Evolutionary conservation across 2,329 filamentous ascomycete genomes (phyloP).

Genomic region (Penicillium palitans): DNA sequence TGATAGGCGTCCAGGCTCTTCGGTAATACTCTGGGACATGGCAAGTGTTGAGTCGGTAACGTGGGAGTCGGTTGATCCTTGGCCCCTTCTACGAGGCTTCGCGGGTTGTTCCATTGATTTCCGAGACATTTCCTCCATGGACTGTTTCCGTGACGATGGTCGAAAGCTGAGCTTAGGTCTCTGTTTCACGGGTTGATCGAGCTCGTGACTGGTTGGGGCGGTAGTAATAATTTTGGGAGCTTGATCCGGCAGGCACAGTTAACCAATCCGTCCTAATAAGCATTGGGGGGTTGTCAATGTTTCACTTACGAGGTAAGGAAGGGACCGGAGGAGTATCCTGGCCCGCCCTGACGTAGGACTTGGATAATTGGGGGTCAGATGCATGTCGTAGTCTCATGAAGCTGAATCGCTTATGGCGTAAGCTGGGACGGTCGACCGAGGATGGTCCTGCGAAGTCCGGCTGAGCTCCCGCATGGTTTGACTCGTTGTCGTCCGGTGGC

Average conservation of each 20-base stretch:
- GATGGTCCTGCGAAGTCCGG: constrained; percentile 20
- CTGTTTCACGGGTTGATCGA: constrained; percentile 47
- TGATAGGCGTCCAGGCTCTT: constrained; percentile 59
- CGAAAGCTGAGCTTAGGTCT: constrained; percentile 44
- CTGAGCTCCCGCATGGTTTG: constrained; percentile 18
- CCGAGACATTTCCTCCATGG: constrained; percentile 33
- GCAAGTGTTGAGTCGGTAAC: constrained; percentile 32
- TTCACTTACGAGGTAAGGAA: constrained; percentile 40
- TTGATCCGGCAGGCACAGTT: constrained; percentile 25
- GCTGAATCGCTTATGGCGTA: constrained; percentile 55
- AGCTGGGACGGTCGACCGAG: constrained; percentile 25
- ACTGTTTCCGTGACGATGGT: constrained; percentile 35
- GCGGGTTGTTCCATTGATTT: constrained; percentile 17
- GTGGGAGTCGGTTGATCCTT: constrained; percentile 33
- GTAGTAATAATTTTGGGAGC: constrained; percentile 82
- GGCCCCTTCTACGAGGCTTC: constrained; percentile 24
- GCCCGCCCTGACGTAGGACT: constrained; percentile 67
- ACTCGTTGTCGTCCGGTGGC: constrained; percentile 14
- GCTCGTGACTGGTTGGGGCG: constrained; percentile 70
- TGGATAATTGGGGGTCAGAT: constrained; percentile 84
- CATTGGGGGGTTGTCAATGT: background rate
- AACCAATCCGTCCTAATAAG: background rate
- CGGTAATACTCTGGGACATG: constrained; percentile 56
- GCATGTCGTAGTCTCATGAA: constrained; percentile 86
- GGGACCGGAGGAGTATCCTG: constrained; percentile 51